Percentiles rank a stretch among this genome's conserved stretches.
Evolutionary conservation across 495 filamentous ascomycete species (phyloP).

Genomic region (Lasiosphaeriaceae sp.): DNA sequence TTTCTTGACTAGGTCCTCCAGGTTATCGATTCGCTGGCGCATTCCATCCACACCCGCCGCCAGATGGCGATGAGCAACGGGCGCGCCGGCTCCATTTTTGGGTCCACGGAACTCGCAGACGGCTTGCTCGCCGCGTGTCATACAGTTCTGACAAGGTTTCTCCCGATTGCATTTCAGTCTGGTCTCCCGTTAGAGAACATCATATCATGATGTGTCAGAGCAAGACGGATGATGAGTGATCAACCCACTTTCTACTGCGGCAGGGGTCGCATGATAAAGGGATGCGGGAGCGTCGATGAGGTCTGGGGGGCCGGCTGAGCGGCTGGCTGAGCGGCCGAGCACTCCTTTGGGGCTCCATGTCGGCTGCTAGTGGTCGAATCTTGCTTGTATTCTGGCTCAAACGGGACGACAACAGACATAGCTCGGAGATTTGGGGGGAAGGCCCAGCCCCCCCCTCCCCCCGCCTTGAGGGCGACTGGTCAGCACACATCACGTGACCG

Average conservation of each 20-base stretch:
- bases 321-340: background rate
- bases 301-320: background rate
- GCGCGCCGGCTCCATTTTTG: conserved; percentile 3
- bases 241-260: conserved; percentile 31
- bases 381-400: no score
- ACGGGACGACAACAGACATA: background rate
- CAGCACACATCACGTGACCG: conserved; percentile 5
- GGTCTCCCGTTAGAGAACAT: background rate
- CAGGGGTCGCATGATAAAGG: conserved; percentile 37
- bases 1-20: conserved; percentile 32
- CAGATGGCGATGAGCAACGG: conserved; percentile 9
- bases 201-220: background rate
- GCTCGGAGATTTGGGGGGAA: background rate
- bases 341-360: background rate
- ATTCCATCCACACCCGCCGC: conserved; percentile 16
- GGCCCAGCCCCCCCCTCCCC: no score
- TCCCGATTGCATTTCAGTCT: conserved; percentile 42
- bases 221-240: background rate
- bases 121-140: conserved; percentile 17
- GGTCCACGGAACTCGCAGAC: conserved; percentile 27
- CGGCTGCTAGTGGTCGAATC: background rate
- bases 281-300: conserved; percentile 6
- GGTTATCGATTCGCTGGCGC: conserved; percentile 29
- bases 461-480: no score
- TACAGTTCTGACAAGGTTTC: conserved; percentile 36